A percentile compares a stretch with the other conserved stretches of the same genome.
Evolutionary conservation across 768 basidiomycete species (phyloP).

Genomic region (Phlegmacium glaucopus): DNA sequence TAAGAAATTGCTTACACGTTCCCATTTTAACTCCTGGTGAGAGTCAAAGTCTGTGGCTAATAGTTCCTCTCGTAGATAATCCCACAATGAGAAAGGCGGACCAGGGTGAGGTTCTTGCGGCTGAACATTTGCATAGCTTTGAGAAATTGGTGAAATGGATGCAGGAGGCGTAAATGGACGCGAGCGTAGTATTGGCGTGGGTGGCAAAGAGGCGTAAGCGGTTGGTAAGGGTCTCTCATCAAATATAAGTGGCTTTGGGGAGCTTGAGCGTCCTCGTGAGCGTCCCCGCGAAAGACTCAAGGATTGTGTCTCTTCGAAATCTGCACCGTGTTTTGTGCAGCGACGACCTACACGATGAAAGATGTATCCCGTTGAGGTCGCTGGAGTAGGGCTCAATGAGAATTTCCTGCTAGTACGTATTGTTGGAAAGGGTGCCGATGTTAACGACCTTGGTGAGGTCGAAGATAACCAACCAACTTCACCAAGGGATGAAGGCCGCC

Average conservation of each 20-base stretch:
- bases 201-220: conserved; percentile 70
- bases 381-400: conserved; percentile 26
- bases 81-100: conserved; percentile 83
- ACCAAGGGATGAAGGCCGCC: conserved; percentile 31
- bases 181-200: conserved; percentile 63
- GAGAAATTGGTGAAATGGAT: conserved; percentile 25
- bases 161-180: conserved; percentile 31
- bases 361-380: conserved; percentile 14
- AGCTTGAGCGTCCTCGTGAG: conserved; percentile 22
- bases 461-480: conserved; percentile 20
- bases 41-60: conserved; percentile 93
- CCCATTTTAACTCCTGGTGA: conserved; percentile 93
- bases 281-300: conserved; percentile 7
- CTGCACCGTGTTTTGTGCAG: conserved; percentile 25
- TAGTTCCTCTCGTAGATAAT: conserved; percentile 85
- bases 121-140: conserved; percentile 14
- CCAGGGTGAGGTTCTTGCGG: conserved; percentile 19
- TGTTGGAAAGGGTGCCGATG: conserved; percentile 20
- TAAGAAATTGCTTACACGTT: conserved; percentile 93
- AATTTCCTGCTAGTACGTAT: conserved; percentile 17
- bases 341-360: conserved; percentile 10
- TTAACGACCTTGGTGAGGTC: conserved; percentile 23
- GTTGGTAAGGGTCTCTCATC: conserved; percentile 34
- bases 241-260: conserved; percentile 22
- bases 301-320: conserved; percentile 25